These are phyloP conservation scores for Backusella liffmaniae DNA, from an alignment of 192 early-diverging fungal species.

Conservation along the genomic window DNA sequence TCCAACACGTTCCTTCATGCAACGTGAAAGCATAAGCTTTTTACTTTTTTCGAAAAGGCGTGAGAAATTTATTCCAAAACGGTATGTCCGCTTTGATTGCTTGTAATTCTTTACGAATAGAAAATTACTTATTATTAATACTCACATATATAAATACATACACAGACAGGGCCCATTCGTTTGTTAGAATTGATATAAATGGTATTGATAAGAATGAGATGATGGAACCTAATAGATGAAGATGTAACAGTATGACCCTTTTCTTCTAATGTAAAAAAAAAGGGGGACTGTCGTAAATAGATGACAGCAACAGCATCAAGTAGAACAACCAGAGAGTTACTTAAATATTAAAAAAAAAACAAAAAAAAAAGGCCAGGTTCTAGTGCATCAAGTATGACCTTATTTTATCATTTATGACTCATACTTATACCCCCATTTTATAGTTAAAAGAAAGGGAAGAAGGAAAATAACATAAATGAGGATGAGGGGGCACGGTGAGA, in stretches of 20 bases:
- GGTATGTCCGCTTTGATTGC: neutral
- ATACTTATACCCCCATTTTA: neutral
- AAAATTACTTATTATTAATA: no score
- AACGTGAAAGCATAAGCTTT: neutral
- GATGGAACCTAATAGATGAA: neutral
- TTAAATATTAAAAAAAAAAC: no score
- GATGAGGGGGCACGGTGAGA: neutral
- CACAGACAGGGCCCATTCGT: neutral
- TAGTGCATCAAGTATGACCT: neutral
- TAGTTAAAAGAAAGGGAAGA: neutral
- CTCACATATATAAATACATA: no score
- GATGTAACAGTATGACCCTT: neutral
- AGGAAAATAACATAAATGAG: neutral
- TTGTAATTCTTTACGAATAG: neutral
- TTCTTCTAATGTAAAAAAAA: neutral
- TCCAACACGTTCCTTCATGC: neutral
- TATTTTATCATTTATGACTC: neutral
- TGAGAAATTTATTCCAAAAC: neutral
- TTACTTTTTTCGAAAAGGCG: neutral
- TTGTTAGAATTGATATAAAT: neutral
- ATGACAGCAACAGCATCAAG: neutral
- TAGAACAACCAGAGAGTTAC: neutral
- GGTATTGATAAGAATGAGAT: neutral
- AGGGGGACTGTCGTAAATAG: neutral
- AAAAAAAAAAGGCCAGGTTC: neutral